Evolutionary conservation across 148 eudicot species (phyloP).

Genomic region (Rhododendron mucronatum): DNA sequence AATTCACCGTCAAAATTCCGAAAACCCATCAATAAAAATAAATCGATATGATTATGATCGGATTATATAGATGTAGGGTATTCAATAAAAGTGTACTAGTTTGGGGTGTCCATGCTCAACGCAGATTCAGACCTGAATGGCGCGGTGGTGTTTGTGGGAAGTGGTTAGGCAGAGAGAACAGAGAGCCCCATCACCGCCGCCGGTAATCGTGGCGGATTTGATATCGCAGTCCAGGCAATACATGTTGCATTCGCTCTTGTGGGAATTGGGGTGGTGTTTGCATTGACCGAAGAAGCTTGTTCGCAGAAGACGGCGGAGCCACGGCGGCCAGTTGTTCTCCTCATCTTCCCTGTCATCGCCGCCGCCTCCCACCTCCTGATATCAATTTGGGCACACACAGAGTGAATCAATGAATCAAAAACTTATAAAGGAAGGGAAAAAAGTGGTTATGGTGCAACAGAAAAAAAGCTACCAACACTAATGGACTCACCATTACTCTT

Average conservation of each 20-base stretch:
- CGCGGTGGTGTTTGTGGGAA: constrained; percentile 40
- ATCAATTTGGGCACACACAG: not conserved
- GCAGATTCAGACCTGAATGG: constrained; percentile 37
- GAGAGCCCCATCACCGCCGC: constrained; percentile 28
- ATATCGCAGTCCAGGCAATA: constrained; percentile 43
- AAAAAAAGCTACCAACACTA: not conserved
- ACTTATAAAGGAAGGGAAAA: not conserved
- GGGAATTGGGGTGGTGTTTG: constrained; percentile 41
- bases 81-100: too few relatives aligned
- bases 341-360: not conserved
- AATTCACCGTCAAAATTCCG: not conserved
- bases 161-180: constrained; percentile 35
- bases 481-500: not conserved
- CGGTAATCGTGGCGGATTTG: not conserved
- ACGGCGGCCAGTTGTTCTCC: constrained; percentile 29
- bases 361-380: not conserved
- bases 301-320: constrained; percentile 39
- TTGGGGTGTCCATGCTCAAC: too few relatives aligned
- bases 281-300: constrained; percentile 48
- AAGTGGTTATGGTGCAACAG: not conserved
- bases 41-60: not conserved
- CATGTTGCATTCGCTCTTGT: constrained; percentile 58
- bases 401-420: not conserved
- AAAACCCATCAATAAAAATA: not conserved
- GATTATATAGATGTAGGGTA: not conserved